These are phyloP conservation scores for Colletotrichum aenigma DNA, from an alignment of 2,329 filamentous ascomycete genomes.

Conservation along the genomic window DNA sequence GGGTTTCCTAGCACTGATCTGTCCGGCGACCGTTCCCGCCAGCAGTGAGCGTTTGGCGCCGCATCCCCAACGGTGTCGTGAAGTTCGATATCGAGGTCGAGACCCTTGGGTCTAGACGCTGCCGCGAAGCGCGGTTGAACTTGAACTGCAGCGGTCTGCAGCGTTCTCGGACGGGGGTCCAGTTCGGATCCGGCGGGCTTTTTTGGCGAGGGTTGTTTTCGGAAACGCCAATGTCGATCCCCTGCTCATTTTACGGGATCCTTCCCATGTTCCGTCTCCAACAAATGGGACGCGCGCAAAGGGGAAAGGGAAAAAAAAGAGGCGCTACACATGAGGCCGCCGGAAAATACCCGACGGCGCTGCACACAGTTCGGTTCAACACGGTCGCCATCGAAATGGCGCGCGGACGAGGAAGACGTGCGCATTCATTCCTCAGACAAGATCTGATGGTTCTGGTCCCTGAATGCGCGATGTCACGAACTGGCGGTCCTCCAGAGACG, in stretches of 20 bases:
- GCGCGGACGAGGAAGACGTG: not conserved
- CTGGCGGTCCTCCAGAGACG: not conserved
- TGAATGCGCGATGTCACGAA: not conserved
- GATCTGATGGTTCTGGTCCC: not conserved
- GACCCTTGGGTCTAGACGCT: not conserved
- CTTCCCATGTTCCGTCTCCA: not conserved
- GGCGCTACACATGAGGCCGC: not conserved
- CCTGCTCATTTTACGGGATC: not conserved
- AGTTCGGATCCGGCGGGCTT: constrained; percentile 10
- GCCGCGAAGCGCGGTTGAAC: not conserved
- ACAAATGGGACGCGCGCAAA: not conserved
- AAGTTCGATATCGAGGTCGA: not conserved
- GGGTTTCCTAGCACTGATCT: not conserved
- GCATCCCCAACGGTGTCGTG: not conserved
- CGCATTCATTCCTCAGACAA: not conserved
- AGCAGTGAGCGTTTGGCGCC: not conserved
- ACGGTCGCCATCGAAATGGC: not conserved
- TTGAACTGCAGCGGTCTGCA: not conserved
- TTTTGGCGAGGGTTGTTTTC: not conserved
- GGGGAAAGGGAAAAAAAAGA: not conserved
- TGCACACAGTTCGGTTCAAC: not conserved
- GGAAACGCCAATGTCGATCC: constrained; percentile 2
- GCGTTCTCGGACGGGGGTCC: not conserved
- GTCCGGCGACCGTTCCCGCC: not conserved
- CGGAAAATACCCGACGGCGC: not conserved